Evolutionary conservation across 495 filamentous ascomycete genomes (phyloP).

Genomic region (Lasiosphaeriaceae sp.): DNA sequence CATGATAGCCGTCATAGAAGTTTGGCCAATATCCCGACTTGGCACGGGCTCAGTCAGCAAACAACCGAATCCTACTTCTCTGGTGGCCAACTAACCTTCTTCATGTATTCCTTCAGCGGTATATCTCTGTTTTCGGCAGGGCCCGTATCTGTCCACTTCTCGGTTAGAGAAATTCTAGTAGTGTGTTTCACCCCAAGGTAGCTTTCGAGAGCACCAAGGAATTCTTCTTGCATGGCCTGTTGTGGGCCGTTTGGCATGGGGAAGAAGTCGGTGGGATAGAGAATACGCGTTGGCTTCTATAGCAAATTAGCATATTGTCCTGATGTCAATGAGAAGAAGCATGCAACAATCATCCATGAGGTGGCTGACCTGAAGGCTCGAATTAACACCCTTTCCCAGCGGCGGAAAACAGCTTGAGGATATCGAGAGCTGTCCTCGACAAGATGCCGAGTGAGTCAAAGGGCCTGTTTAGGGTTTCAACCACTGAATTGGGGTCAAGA

Average conservation of each 20-base stretch:
- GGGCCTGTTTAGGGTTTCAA: not conserved
- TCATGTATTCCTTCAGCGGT: not conserved
- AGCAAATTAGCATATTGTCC: not conserved
- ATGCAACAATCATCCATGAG: not conserved
- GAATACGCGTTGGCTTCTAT: not conserved
- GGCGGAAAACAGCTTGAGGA: not conserved
- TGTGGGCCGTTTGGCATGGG: not conserved
- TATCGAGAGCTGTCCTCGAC: not conserved
- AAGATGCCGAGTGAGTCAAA: not conserved
- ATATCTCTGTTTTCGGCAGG: not conserved
- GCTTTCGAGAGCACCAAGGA: not conserved
- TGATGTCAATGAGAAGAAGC: not conserved
- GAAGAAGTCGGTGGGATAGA: slow-evolving; percentile 3
- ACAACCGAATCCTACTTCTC: not conserved
- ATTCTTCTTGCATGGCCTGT: not conserved
- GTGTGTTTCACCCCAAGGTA: not conserved
- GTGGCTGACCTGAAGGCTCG: not conserved
- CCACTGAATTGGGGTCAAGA: not conserved
- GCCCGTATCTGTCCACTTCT: not conserved
- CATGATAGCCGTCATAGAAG: slow-evolving; percentile 1
- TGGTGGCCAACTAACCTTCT: too few relatives aligned
- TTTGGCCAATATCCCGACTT: not conserved
- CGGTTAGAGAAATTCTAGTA: not conserved
- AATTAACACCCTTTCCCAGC: not conserved
- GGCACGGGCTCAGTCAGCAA: not conserved